Base-by-base conservation (phyloP, 75 land plant species). In the Cunninghamia lanceolata region DNA sequence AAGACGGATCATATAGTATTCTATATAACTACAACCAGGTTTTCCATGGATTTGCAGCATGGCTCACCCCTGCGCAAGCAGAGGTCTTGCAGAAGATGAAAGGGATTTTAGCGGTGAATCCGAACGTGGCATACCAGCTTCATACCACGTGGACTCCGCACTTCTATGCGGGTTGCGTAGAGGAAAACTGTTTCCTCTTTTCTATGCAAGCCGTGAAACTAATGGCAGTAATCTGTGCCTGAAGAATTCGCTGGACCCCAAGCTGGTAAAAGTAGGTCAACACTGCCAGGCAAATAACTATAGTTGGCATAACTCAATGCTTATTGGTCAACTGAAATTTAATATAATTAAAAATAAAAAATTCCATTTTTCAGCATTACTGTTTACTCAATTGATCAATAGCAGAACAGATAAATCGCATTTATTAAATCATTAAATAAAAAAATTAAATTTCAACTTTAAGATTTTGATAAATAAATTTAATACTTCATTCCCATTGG, bases 41-140 rank as follows among this genome's bases (percentile, higher is more conserved):
- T n/a, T 89, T 96, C 82, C 94, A 94, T 82, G 98, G 98, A 39
- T 90, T 96, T 82, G 94, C 98, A 25, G 98, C 91, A 47, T 59
- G 42, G 36, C 85, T 96, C 34, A 93, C 85, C 17, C 83, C 86
- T 54, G 85, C 74, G 45, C 88, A 94, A 85, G 93, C 93, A 1
- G 89, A 85, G 79, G 82, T 30, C 50, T 87, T 96, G 5, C 87
- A 90, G 81, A 8, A 76, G 82, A 17, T 45, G 38, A 86, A 89
- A 30, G 96, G 96, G 3, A 92, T 96, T 7, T 19, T 94, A 40
- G 85, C 88, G 3, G 82, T 95, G 14, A 66, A 85, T 80, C 94
- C 92, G 16, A 93, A 94, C 42, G 87, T 66, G 0, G 87, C 88
- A 2, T 92, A 89, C 85, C 86, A 93, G 34, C 88, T 93, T 9